These are phyloP conservation scores for Eleusine indica DNA, from an alignment of 176 grass and related monocot species.

Conservation along the genomic window DNA sequence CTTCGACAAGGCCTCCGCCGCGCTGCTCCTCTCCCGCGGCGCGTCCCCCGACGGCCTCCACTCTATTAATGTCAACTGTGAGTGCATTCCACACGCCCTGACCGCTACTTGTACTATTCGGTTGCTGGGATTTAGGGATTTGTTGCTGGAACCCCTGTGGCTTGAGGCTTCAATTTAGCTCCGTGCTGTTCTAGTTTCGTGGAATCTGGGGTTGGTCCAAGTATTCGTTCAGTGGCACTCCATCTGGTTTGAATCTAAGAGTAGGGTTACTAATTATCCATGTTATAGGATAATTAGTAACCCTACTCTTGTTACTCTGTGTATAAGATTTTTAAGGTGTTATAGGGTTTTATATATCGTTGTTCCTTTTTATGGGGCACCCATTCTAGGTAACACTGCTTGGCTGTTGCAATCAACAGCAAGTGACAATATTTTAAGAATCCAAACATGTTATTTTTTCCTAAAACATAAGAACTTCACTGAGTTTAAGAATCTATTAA, in stretches of 20 bases:
- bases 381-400: constrained; percentile 5
- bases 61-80: constrained; percentile 69
- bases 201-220: background rate
- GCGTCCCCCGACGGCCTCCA: constrained; percentile 26
- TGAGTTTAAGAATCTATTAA: background rate
- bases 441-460: background rate
- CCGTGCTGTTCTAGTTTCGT: constrained; percentile 25
- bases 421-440: background rate
- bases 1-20: constrained; percentile 91
- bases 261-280: background rate
- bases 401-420: background rate
- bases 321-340: background rate
- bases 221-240: background rate
- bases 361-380: background rate
- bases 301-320: background rate
- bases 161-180: constrained; percentile 19
- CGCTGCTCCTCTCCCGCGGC: constrained; percentile 49
- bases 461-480: background rate
- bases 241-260: background rate
- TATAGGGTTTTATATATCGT: background rate
- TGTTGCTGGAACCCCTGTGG: constrained; percentile 21
- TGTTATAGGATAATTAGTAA: too few species aligned
- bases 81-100: background rate
- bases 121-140: constrained; percentile 38
- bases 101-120: background rate